phyloP scores from a whole-genome alignment of 345 rosid species.

The Eucalyptus cladocalyx region DNA sequence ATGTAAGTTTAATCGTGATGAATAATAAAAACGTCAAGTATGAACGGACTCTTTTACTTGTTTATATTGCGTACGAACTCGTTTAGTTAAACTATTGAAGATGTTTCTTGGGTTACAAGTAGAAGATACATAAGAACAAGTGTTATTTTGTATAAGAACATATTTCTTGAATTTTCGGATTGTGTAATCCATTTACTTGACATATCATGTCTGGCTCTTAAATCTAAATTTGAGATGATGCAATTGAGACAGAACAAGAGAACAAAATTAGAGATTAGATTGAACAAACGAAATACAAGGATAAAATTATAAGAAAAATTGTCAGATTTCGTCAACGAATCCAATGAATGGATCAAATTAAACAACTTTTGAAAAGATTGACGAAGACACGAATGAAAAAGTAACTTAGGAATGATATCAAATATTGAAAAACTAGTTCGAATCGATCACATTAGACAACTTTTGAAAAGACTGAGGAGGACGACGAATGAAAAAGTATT shows the following conservation, averaged over 20 bases:
- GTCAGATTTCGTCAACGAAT: neutral
- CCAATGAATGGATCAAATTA: neutral
- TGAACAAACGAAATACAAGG: accelerated
- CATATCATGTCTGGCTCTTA: neutral
- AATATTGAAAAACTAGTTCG: neutral
- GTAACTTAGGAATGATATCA: too few relatives aligned
- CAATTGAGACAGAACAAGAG: neutral
- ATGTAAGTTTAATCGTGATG: neutral
- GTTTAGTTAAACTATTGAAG: neutral
- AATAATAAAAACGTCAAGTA: neutral
- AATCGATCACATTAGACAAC: neutral
- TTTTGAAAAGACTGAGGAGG: neutral
- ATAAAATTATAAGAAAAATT: neutral
- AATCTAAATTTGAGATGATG: neutral
- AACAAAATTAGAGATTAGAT: neutral
- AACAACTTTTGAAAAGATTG: neutral
- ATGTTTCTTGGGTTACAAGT: neutral
- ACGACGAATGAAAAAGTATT: neutral
- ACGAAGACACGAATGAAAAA: neutral
- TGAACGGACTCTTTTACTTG: neutral
- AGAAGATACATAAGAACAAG: neutral
- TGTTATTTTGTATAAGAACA: neutral
- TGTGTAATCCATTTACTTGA: neutral
- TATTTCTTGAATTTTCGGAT: neutral
- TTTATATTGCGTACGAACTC: neutral